Percentiles rank a stretch among this genome's conserved stretches.
Conservation (phyloP, 768 basidiomycete genomes). For the Daedaleopsis sinensis region DNA sequence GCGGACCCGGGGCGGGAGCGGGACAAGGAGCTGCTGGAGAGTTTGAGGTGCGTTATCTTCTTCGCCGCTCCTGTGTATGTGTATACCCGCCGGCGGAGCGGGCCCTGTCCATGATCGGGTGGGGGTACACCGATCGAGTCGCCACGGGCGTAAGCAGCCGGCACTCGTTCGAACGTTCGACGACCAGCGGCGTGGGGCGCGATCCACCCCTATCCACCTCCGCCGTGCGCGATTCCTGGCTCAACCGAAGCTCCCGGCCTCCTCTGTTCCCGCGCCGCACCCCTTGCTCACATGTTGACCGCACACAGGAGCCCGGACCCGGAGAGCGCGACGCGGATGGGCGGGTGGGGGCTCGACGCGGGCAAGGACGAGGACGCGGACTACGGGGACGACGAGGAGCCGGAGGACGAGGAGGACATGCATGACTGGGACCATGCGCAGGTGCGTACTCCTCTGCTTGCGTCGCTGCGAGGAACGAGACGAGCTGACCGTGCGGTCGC, state of each 20-base stretch:
- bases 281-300: background rate
- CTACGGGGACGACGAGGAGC: conserved; percentile 51
- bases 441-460: conserved; percentile 35
- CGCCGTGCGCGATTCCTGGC: too few relatives aligned
- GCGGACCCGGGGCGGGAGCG: conserved; percentile 45
- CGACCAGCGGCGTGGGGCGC: too few relatives aligned
- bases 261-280: background rate
- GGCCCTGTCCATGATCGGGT: too few relatives aligned
- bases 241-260: too few relatives aligned
- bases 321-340: conserved; percentile 44
- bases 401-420: conserved; percentile 47
- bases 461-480: background rate
- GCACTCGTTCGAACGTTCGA: too few relatives aligned
- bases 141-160: too few relatives aligned
- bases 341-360: conserved; percentile 75
- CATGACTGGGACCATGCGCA: conserved; percentile 72
- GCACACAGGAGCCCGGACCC: conserved; percentile 54
- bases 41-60: conserved; percentile 43
- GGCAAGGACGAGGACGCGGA: conserved; percentile 55
- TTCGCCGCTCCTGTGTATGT: too few relatives aligned
- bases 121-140: too few relatives aligned
- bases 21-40: conserved; percentile 60
- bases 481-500: background rate
- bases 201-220: too few relatives aligned
- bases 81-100: too few relatives aligned